phyloP scores from a whole-genome alignment of 1,284 basidiomycete species.

The Tilletia indica region DNA sequence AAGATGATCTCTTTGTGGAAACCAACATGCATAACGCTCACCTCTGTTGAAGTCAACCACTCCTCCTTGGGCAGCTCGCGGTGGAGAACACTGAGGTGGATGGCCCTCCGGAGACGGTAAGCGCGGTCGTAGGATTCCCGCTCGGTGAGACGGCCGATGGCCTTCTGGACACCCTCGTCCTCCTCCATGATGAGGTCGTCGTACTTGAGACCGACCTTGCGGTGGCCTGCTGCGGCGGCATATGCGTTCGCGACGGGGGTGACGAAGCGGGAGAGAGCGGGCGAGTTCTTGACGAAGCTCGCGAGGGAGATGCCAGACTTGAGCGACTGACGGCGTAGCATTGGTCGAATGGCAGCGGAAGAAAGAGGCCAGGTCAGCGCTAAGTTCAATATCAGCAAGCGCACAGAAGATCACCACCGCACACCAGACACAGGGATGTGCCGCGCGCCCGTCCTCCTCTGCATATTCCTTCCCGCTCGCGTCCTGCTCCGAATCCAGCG shows the following conservation, averaged over 20 bases:
- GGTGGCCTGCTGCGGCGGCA: slow-evolving; percentile 76
- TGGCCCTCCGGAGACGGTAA: slow-evolving; percentile 82
- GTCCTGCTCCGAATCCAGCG: no score
- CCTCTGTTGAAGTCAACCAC: slow-evolving; percentile 77
- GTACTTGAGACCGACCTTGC: slow-evolving; percentile 85
- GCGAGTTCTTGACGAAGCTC: slow-evolving; percentile 70
- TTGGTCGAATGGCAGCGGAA: no score
- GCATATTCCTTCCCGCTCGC: no score
- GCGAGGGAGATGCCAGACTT: slow-evolving; percentile 70
- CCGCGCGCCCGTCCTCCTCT: no score
- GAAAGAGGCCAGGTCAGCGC: no score
- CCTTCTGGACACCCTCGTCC: slow-evolving; percentile 78
- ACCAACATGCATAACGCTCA: slow-evolving; percentile 51
- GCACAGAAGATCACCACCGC: no score
- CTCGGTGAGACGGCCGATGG: slow-evolving; percentile 75
- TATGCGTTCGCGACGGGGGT: slow-evolving; percentile 83
- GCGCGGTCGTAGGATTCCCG: slow-evolving; percentile 84
- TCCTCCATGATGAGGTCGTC: slow-evolving; percentile 94
- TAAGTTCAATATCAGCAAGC: no score
- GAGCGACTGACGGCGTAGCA: neutral
- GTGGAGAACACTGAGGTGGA: slow-evolving; percentile 78
- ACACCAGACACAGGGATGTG: no score
- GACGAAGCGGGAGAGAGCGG: slow-evolving; percentile 67
- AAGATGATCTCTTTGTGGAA: neutral
- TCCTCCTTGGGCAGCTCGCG: slow-evolving; percentile 78